Percentiles rank a stretch among this genome's conserved stretches.
Evolutionary conservation across 768 basidiomycete species (phyloP).

Genomic region (Mycena latifolia): DNA sequence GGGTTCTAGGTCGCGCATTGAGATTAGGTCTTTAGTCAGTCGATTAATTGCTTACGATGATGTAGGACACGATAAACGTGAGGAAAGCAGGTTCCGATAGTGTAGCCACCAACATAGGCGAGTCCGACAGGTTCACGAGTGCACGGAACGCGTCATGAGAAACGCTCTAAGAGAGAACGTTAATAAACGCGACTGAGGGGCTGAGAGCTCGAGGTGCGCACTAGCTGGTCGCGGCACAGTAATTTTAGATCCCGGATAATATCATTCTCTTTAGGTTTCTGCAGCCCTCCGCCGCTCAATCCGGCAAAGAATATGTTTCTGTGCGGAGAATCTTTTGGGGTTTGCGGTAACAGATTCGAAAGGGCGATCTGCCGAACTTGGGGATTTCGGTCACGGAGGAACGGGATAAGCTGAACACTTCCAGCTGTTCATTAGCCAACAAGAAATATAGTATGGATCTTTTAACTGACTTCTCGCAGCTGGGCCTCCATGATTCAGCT

Average conservation of each 20-base stretch:
- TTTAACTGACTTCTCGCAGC: conserved; percentile 57
- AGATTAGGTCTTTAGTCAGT: neutral
- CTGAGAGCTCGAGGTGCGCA: conserved; percentile 43
- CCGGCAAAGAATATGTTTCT: conserved; percentile 82
- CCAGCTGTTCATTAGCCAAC: conserved; percentile 16
- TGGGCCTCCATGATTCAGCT: conserved; percentile 54
- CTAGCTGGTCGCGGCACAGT: conserved; percentile 91
- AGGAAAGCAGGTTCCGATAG: conserved; percentile 83
- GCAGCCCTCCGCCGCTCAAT: conserved; percentile 67
- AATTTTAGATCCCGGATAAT: conserved; percentile 85
- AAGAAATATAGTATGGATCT: neutral
- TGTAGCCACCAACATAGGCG: conserved; percentile 71
- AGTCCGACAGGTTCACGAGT: conserved; percentile 93
- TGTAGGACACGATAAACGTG: conserved; percentile 88
- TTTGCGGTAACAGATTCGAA: conserved; percentile 85
- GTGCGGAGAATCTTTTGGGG: conserved; percentile 76
- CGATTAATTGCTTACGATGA: conserved; percentile 70
- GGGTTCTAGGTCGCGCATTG: conserved; percentile 71
- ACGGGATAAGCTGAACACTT: conserved; percentile 77
- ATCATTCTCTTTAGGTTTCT: conserved; percentile 72
- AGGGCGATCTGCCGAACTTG: conserved; percentile 91
- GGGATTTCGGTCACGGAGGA: conserved; percentile 88
- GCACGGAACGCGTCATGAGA: conserved; percentile 97
- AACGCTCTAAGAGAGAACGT: conserved; percentile 65
- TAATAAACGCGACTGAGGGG: neutral